phyloP scores from a whole-genome alignment of 768 basidiomycete species.

The Collybiopsis luxurians region DNA sequence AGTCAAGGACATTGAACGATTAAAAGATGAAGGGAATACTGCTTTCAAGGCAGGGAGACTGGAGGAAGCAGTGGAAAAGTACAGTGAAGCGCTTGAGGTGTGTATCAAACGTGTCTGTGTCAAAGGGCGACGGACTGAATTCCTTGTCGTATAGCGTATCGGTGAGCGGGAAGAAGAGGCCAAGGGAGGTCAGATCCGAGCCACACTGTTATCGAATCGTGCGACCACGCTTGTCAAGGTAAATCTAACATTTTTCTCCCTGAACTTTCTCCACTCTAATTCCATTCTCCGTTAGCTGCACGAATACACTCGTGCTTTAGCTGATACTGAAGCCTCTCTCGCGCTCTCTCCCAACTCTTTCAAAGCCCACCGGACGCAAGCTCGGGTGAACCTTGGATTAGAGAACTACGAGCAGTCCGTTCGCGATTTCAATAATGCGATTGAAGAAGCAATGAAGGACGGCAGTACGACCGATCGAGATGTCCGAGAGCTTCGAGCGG shows the following conservation, averaged over 20 bases:
- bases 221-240: conserved; percentile 82
- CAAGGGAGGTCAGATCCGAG: conserved; percentile 77
- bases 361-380: conserved; percentile 86
- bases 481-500: conserved; percentile 54
- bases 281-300: conserved; percentile 54
- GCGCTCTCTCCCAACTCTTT: conserved; percentile 61
- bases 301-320: conserved; percentile 63
- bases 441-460: conserved; percentile 68
- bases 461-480: conserved; percentile 55
- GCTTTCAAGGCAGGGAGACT: conserved; percentile 65
- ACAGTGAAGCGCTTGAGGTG: conserved; percentile 71
- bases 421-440: conserved; percentile 76
- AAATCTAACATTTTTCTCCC: background rate
- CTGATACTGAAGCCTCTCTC: conserved; percentile 70
- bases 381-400: conserved; percentile 70
- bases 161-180: conserved; percentile 69
- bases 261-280: conserved; percentile 5
- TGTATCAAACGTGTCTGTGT: conserved; percentile 12
- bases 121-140: background rate
- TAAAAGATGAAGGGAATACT: conserved; percentile 83
- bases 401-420: conserved; percentile 74
- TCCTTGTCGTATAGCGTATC: conserved; percentile 45
- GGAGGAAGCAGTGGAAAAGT: conserved; percentile 64
- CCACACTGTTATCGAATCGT: conserved; percentile 78
- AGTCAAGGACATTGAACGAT: conserved; percentile 76